Evolutionary conservation across 2,329 filamentous ascomycete genomes (phyloP), one percentile per base, ranked within the genome.

Genomic region (Periconia sp.): DNA sequence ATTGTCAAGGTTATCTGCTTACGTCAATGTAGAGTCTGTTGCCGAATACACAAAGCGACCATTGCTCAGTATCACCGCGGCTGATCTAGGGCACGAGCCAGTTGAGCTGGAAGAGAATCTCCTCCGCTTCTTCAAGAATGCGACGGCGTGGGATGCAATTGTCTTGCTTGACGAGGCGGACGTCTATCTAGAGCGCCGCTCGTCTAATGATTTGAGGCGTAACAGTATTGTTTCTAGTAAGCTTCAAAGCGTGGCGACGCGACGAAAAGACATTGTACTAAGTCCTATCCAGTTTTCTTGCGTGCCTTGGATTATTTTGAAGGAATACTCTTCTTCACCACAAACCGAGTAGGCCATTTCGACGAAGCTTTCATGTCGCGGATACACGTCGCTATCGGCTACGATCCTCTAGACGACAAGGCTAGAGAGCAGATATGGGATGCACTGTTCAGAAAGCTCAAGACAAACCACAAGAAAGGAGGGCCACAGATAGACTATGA

Each of bases 251-350:
- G 24, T 39, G 22, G 13, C 8, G 22, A 13, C n/a, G n/a, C n/a
- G n/a, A n/a, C n/a, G n/a, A n/a, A n/a, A n/a, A n/a, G n/a, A n/a
- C n/a, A n/a, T n/a, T 22, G 8, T 8, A 3, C 7, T 37, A 38
- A 10, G 38, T 13, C 10, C 7, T 3, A 16, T 3, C 0, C 59
- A 48, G 46, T 68, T 5, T 72, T 73, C 42, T 48, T 73, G 2
- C 55, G 66, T 0, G 62, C 34, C 0, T 44, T 75, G 15, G 72
- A 75, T 19, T 75, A 73, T 48, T 75, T 66, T 34, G 25, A 38
- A 3, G 58, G 58, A 3, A 56, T 63, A 8, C 28, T 61, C 8
- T 61, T 63, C 36, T 39, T 63, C 1, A 61, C 59, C 1, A 57
- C 57, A 1, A 63, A 61, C 33, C 46, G 58, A 0, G 40, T 59